These are phyloP conservation scores for Barnettozyma sucrosica DNA, from an alignment of 805 yeast species.

Conservation along the genomic window DNA sequence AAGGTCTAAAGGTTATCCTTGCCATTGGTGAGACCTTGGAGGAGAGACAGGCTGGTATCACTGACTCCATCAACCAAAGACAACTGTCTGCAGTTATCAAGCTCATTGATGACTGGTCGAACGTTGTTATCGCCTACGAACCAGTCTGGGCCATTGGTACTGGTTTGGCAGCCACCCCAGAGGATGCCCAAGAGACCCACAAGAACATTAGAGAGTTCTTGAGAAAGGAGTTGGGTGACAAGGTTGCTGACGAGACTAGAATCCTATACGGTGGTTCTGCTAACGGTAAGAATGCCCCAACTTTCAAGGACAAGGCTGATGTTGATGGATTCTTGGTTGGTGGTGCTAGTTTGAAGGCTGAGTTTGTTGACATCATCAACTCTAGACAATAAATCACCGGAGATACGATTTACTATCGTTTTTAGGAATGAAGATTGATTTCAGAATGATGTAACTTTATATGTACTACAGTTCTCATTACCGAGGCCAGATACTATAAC, in stretches of 20 bases:
- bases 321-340: slow-evolving; percentile 99
- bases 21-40: slow-evolving; percentile 98
- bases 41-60: slow-evolving; percentile 85
- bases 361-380: slow-evolving; percentile 91
- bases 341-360: slow-evolving; percentile 98
- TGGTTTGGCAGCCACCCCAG: slow-evolving; percentile 97
- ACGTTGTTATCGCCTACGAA: slow-evolving; percentile 94
- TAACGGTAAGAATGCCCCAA: slow-evolving; percentile 85
- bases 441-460: no score
- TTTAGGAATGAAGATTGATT: no score
- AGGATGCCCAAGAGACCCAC: slow-evolving; percentile 96
- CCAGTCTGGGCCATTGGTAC: slow-evolving; percentile 99
- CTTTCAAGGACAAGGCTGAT: slow-evolving; percentile 87
- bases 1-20: slow-evolving; percentile 84
- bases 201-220: slow-evolving; percentile 80
- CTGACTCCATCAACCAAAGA: slow-evolving; percentile 80
- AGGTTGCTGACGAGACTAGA: slow-evolving; percentile 73
- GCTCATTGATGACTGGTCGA: slow-evolving; percentile 80
- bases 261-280: slow-evolving; percentile 99
- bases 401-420: no score
- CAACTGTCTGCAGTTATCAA: slow-evolving; percentile 87
- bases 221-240: slow-evolving; percentile 66
- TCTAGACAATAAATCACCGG: slow-evolving; percentile 60
- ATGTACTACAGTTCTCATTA: no score
- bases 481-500: no score